Evolutionary conservation across 2,329 filamentous ascomycete species (phyloP), one percentile per base, ranked within the genome.

Genomic region (Diaporthe ampelina): DNA sequence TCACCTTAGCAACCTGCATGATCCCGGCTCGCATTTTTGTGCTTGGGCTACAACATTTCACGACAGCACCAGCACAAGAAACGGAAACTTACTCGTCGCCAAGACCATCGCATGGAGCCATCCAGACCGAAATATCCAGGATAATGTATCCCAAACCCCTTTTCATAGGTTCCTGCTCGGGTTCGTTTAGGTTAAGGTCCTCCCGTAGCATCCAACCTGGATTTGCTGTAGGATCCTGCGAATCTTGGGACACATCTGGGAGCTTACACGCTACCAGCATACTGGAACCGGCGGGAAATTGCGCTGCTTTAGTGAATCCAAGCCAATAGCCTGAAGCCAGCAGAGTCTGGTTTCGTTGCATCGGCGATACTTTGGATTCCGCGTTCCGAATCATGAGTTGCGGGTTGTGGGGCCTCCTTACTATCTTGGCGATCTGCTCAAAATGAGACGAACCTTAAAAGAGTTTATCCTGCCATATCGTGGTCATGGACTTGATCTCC

Each of bases 381-480:
- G 63, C 29, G 29, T 26, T 52, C 63, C 63, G 45, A 67, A 67
- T 67, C 29, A 67, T 67, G 63, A 37, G 63, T 45, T 26, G 8
- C 63, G 63, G 63, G 35, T 13, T 67, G 63, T 67, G 63, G 63
- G 63, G 63, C 63, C 15, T 40, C 45, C 63, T 37, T 37, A 5
- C 17, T 10, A 35, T n/a, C 63, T 37, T 52, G 63, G 45, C 45
- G 63, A 67, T 52, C n/a, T 24, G 45, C 21, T 37, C 45, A 52
- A 37, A 13, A 52, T 52, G 45, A 52, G 61, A 67, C 61, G 61
- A 67, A 67, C 61, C 45, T 52, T 67, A 21, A 29, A 8, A 67
- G n/a, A 67, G 61, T 37, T n/a, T 52, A 52, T 67, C 29, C 61
- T 9, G 43, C 40, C 15, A n/a, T 19, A 21, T 67, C 21, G 7